Conservation (phyloP, 2,329 filamentous ascomycete species). For the Knoxdaviesia capensis region DNA sequence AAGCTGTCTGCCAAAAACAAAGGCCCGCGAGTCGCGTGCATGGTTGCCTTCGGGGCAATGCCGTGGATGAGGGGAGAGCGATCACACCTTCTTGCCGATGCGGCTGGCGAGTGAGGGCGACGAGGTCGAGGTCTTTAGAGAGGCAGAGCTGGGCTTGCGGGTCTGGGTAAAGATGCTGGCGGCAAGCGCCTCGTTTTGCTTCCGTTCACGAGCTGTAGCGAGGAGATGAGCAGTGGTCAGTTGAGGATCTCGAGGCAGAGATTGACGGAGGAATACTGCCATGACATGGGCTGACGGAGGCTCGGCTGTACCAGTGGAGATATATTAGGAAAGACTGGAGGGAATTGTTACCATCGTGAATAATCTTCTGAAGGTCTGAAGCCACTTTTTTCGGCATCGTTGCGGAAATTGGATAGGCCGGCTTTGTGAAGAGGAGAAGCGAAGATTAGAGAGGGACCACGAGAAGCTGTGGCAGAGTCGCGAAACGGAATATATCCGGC, state of each 20-base stretch:
- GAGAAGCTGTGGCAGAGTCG: background rate
- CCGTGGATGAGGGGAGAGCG: background rate
- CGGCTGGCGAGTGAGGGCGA: conserved; percentile 47
- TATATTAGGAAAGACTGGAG: background rate
- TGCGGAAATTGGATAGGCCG: background rate
- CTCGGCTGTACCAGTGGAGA: background rate
- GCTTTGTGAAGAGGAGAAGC: background rate
- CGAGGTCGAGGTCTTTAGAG: conserved; percentile 21
- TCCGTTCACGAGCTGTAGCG: conserved; percentile 38
- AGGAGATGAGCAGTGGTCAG: background rate
- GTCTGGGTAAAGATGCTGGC: conserved; percentile 47
- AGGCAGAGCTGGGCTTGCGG: conserved; percentile 35
- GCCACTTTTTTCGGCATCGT: conserved; percentile 18
- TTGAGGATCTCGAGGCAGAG: background rate
- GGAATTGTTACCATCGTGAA: conserved; percentile 23
- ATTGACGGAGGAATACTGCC: background rate
- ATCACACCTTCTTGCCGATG: conserved; percentile 45
- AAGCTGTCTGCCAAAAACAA: background rate
- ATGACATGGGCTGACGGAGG: background rate
- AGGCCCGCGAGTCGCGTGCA: no score
- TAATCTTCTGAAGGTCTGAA: conserved; percentile 33
- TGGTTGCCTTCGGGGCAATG: no score
- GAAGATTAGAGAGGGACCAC: background rate
- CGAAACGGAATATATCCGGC: background rate
- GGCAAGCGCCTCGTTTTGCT: conserved; percentile 52